A percentile compares a stretch with the other conserved stretches of the same genome.
Evolutionary conservation across 2,329 filamentous ascomycete genomes (phyloP).

Genomic region (Talaromyces sp.): DNA sequence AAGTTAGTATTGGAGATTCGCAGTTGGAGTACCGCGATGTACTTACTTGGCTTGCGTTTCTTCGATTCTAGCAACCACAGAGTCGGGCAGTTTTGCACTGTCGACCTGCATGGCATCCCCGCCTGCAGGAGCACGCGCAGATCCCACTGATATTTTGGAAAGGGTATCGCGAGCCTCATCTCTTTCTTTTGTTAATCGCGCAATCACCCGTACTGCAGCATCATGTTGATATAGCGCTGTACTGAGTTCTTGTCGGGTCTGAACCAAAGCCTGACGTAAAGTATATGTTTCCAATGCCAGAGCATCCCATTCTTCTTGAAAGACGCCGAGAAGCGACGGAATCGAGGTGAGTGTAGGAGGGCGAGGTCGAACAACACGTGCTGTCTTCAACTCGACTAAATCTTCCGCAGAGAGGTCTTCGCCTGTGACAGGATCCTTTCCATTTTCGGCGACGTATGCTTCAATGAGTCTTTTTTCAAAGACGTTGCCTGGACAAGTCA

Average conservation of each 20-base stretch:
- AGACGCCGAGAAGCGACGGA: conserved; percentile 84
- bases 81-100: conserved; percentile 66
- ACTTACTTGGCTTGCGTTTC: conserved; percentile 73
- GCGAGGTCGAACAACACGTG: conserved; percentile 77
- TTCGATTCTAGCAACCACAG: conserved; percentile 67
- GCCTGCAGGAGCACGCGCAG: conserved; percentile 45
- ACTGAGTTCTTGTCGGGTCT: conserved; percentile 88
- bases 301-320: conserved; percentile 98
- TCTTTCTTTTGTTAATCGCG: conserved; percentile 79
- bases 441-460: conserved; percentile 88
- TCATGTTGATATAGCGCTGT: conserved; percentile 95
- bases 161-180: conserved; percentile 89
- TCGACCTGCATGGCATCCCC: conserved; percentile 94
- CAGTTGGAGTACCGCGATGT: background rate
- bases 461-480: conserved; percentile 96
- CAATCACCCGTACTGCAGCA: conserved; percentile 92
- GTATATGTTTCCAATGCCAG: conserved; percentile 88
- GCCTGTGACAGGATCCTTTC: conserved; percentile 84
- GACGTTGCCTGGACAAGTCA: conserved; percentile 61
- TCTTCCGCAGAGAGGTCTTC: conserved; percentile 80
- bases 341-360: conserved; percentile 94
- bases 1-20: conserved; percentile 15
- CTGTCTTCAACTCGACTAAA: conserved; percentile 78
- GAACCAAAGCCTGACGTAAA: conserved; percentile 78
- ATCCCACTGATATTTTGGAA: conserved; percentile 73